Evolutionary conservation across 1,139 yeast genomes (phyloP), one percentile per base, ranked within the genome.

Genomic region (Pichia sp.): DNA sequence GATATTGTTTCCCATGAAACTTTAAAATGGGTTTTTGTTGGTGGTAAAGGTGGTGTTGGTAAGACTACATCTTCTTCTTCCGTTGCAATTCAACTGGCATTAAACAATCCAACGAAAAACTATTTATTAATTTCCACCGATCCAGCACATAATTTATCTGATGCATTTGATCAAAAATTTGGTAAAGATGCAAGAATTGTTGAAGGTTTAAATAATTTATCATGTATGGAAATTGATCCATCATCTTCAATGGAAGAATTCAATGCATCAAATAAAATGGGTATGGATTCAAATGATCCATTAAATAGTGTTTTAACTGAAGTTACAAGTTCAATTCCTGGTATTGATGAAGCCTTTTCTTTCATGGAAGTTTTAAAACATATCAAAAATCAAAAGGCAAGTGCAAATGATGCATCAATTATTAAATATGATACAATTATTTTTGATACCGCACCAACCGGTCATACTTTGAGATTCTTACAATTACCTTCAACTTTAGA

Each of bases 41-140:
- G 99, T 57, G 99, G 99, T 63, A 93, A 93, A 75, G 99, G 99
- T 68, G 99, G 99, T 71, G 99, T 93, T 42, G 99, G 99, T 62
- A 93, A 93, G 70, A 93, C 99, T 60, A 93, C 99, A 45, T 88
- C 97, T 3, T 91, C 98, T 0, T 91, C 96, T 48, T 90, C 98
- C 27, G 79, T 93, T 60, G 96, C 99, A 30, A 87, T 91, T 55
- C 98, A 93, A 71, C 74, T 86, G 66, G 93, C 95, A 3, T 73
- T 89, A 55, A 83, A 87, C 53, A 84, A 88, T 66, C 93, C 95
- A 50, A 68, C 80, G 33, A 91, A 88, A 60, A 84, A 87, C 63
- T 95, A 90, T 60, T 75, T 93, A 56, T 75, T 93, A 64, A 93
- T 93, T 62, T 91, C 98, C 31, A 93, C 99, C 0, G 99, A 93